Conservation (phyloP, 148 eudicot species). For the Euryodendron excelsum region DNA sequence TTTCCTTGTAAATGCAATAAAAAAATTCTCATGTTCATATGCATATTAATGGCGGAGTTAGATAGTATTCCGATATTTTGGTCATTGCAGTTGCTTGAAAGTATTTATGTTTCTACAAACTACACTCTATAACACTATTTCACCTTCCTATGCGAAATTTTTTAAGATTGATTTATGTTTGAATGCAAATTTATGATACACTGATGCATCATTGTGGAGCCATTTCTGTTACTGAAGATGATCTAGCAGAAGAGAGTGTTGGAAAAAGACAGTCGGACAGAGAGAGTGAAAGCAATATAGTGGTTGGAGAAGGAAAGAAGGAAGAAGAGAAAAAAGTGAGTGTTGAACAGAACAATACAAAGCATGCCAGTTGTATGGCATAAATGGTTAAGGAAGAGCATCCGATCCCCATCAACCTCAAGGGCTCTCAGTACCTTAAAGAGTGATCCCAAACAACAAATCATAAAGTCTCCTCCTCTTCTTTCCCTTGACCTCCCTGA, state of each 20-base stretch:
- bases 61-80: neutral
- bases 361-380: conserved; percentile 14
- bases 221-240: neutral
- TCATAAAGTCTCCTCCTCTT: conserved; percentile 34
- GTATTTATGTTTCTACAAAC: neutral
- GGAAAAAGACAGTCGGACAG: neutral
- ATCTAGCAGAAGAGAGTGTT: neutral
- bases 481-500: conserved; percentile 31
- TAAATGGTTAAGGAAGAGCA: conserved; percentile 9
- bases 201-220: neutral
- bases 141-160: neutral
- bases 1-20: too few relatives aligned
- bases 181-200: neutral
- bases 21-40: too few relatives aligned
- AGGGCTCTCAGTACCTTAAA: conserved; percentile 14
- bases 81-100: neutral
- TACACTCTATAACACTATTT: too few relatives aligned
- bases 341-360: neutral
- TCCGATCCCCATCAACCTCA: conserved; percentile 7
- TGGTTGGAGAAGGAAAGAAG: neutral
- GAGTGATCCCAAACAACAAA: neutral
- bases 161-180: neutral
- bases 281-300: neutral
- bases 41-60: neutral
- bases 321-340: neutral